A percentile compares a stretch with the other conserved stretches of the same genome.
phyloP scores from a whole-genome alignment of 1,284 basidiomycete genomes.

The Austroboletus niveus region DNA sequence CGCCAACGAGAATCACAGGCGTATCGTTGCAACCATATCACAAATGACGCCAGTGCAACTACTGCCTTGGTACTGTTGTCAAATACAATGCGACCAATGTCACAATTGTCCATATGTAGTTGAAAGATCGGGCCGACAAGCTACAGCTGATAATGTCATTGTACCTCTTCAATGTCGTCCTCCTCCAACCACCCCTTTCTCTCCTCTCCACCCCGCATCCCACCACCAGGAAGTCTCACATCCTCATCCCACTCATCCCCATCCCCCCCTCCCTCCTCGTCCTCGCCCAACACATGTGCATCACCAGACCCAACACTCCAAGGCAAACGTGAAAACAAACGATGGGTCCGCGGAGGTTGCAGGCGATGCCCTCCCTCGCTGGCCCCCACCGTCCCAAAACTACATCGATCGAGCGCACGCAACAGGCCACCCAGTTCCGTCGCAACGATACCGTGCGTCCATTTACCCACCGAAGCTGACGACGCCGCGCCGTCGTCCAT shows the following conservation, averaged over 20 bases:
- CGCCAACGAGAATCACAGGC: conserved; percentile 79
- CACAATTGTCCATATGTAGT: no score
- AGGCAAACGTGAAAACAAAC: conserved; percentile 52
- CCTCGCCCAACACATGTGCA: conserved; percentile 28
- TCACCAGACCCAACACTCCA: conserved; percentile 38
- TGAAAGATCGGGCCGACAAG: no score
- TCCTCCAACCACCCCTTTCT: conserved; percentile 57
- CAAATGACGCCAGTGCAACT: no score
- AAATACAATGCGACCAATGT: no score
- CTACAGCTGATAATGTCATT: conserved; percentile 9
- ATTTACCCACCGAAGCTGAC: conserved; percentile 40
- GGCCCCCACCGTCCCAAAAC: background rate
- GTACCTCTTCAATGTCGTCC: conserved; percentile 65
- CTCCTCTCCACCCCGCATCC: conserved; percentile 23
- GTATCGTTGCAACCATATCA: conserved; percentile 61
- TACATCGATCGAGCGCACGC: conserved; percentile 37
- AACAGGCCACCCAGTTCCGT: conserved; percentile 62
- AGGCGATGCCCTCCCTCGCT: background rate
- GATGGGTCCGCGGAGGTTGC: conserved; percentile 44
- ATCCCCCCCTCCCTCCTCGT: conserved; percentile 20
- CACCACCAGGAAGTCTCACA: conserved; percentile 16
- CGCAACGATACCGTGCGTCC: conserved; percentile 53
- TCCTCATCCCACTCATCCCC: conserved; percentile 16
- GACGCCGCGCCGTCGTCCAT: conserved; percentile 20
- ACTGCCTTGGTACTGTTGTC: no score